These are phyloP conservation scores for Chlamydomonas schloesseri DNA, from an alignment of 139 green algal genomes.

Conservation along the genomic window DNA sequence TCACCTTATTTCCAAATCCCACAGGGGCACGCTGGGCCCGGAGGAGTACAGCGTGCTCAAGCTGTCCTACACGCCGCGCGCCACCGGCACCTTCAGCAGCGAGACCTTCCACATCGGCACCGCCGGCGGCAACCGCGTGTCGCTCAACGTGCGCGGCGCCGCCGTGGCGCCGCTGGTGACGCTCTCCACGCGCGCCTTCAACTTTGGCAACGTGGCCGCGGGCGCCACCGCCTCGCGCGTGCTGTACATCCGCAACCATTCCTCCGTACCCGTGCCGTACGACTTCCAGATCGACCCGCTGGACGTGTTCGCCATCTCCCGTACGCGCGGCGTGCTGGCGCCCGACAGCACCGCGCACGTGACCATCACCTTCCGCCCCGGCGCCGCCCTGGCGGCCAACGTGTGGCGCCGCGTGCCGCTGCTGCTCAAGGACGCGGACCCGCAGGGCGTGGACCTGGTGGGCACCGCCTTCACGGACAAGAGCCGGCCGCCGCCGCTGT, in stretches of 20 bases:
- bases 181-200: constrained; percentile 59
- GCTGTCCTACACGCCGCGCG: constrained; percentile 65
- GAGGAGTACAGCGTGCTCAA: constrained; percentile 64
- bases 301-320: constrained; percentile 67
- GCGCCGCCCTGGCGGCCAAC: constrained; percentile 55
- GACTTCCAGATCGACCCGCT: constrained; percentile 67
- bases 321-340: constrained; percentile 53
- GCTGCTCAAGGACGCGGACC: constrained; percentile 65
- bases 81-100: constrained; percentile 67
- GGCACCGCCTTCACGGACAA: constrained; percentile 70
- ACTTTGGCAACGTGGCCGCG: constrained; percentile 71
- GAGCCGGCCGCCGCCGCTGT: constrained; percentile 66
- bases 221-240: constrained; percentile 52
- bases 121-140: constrained; percentile 65
- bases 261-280: constrained; percentile 56
- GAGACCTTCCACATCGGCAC: constrained; percentile 70
- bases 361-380: constrained; percentile 62
- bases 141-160: constrained; percentile 58
- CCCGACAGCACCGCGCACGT: constrained; percentile 59
- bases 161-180: constrained; percentile 62
- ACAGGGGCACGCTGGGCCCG: constrained; percentile 61
- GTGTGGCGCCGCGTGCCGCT: constrained; percentile 72
- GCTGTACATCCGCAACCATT: constrained; percentile 76
- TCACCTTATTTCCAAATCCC: too few species aligned
- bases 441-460: constrained; percentile 68